Base-by-base conservation (phyloP, 148 eudicot species). In the Cornus controversa region DNA sequence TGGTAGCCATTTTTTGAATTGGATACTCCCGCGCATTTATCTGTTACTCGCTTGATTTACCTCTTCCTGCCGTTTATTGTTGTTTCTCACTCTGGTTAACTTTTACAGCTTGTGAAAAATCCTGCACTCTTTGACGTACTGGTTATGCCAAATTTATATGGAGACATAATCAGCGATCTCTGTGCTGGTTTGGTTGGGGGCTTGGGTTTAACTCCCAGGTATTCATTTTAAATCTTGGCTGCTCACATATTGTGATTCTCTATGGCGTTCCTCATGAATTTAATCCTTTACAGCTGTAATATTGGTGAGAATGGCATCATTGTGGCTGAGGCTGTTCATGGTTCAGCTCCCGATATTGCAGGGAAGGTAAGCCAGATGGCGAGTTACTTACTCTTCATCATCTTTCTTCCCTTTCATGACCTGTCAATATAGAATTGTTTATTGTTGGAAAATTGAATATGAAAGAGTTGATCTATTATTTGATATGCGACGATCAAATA, bases 111-210 rank as follows among this genome's bases (percentile, higher is more conserved):
- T 18, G 64, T 60, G 7, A 60, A 60, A 60, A 60, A 60, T 60
- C 64, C 64, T 60, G 64, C 64, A 6, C 64, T 60, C 24, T 60
- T 60, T 60, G 64, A 60, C 20, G 64, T 60, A 18, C 64, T 60
- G 64, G 64, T 60, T 5, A 60, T 60, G 64, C 64, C 64, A 18
- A 60, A 60, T 20, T 60, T 60, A 60, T 60, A 60, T 22, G 64
- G 64, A n/a, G 64, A 60, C 64, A 60, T 60, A 18, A 60, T 60
- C 64, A 60, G 64, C 6, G 64, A 60, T 25, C 64, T 60, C 24
- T 60, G 64, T 60, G 64, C 64, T 60, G 64, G 64, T 60, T 22
- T 60, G 24, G 64, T 60, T 60, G 64, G 64, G 64, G 64, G 64
- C 24, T 60, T 60, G 24, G 64, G 64, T 18, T 60, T 60, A 60